These are phyloP conservation scores for Zasmidium citrigriseum DNA, from an alignment of 2,329 filamentous ascomycete genomes.

Conservation along the genomic window DNA sequence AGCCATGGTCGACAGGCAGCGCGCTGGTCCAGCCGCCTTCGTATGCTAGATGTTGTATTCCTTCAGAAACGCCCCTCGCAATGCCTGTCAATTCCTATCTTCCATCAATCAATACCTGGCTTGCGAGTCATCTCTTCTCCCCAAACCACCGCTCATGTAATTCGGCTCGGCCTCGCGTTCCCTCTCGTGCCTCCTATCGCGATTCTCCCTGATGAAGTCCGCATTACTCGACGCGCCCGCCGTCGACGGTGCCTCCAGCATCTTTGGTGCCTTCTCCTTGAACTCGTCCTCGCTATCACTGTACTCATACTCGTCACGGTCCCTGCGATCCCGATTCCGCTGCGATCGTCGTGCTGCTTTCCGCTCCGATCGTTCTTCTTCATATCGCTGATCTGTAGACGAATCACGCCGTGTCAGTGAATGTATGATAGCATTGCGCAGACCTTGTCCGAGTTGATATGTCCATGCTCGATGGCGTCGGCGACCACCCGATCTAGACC, in stretches of 20 bases:
- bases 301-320: conserved; percentile 36
- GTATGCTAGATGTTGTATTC: conserved; percentile 6
- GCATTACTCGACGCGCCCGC: conserved; percentile 18
- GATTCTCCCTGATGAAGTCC: conserved; percentile 31
- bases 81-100: background rate
- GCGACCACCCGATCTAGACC: conserved; percentile 3
- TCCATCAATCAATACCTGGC: conserved; percentile 1
- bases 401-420: conserved; percentile 21
- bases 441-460: conserved; percentile 11
- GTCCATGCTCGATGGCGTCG: conserved; percentile 14
- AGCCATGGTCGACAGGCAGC: too few species aligned
- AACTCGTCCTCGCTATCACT: conserved; percentile 38
- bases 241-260: conserved; percentile 36
- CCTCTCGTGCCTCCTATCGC: conserved; percentile 28
- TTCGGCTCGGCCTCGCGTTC: conserved; percentile 28
- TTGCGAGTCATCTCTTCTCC: conserved; percentile 20
- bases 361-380: conserved; percentile 32
- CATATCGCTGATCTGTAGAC: conserved; percentile 32
- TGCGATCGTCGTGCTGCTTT: conserved; percentile 27
- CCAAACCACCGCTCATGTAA: conserved; percentile 32
- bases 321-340: conserved; percentile 30
- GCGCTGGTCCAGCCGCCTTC: background rate
- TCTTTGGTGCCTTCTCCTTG: conserved; percentile 29
- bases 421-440: conserved; percentile 12
- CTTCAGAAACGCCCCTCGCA: background rate